Conservation (phyloP, 2,329 filamentous ascomycete species). For the Arthroderma sp. region DNA sequence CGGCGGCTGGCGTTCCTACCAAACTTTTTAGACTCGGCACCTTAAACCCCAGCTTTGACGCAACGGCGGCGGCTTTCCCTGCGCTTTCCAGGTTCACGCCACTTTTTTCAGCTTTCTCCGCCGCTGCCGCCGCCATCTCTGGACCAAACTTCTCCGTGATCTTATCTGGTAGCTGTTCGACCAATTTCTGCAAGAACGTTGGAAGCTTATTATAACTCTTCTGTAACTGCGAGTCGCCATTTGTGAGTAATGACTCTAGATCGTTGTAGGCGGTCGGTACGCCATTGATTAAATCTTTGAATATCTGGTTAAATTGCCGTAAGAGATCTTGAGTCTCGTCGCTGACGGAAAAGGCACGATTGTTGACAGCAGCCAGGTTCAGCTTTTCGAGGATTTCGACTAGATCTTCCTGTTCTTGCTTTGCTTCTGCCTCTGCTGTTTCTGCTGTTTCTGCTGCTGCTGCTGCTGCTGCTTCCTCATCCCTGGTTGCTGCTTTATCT, state of each 20-base stretch:
- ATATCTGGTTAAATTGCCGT: slow-evolving; percentile 71
- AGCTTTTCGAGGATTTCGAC: slow-evolving; percentile 67
- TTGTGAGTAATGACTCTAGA: slow-evolving; percentile 55
- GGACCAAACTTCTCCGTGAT: slow-evolving; percentile 63
- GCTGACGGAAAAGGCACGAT: slow-evolving; percentile 73
- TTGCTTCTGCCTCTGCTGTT: slow-evolving; percentile 28
- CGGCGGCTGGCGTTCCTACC: slow-evolving; percentile 72
- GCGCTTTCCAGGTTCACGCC: slow-evolving; percentile 45
- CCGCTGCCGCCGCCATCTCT: slow-evolving; percentile 66
- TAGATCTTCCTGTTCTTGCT: slow-evolving; percentile 58
- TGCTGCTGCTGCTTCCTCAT: neutral
- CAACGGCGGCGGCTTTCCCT: slow-evolving; percentile 40
- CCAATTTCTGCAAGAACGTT: slow-evolving; percentile 67
- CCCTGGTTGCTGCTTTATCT: neutral
- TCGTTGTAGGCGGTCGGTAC: slow-evolving; percentile 89
- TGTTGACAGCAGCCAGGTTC: slow-evolving; percentile 71
- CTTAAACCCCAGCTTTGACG: slow-evolving; percentile 52
- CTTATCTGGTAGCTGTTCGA: slow-evolving; percentile 72
- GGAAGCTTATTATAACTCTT: slow-evolving; percentile 57
- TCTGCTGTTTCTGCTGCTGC: slow-evolving; percentile 16
- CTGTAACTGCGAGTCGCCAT: slow-evolving; percentile 50
- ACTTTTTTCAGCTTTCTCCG: slow-evolving; percentile 50
- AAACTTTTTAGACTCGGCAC: slow-evolving; percentile 65
- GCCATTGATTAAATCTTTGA: slow-evolving; percentile 84
- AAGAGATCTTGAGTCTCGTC: slow-evolving; percentile 71